phyloP scores from a whole-genome alignment of 192 early-diverging fungal genomes.

The Coemansia sp. region DNA sequence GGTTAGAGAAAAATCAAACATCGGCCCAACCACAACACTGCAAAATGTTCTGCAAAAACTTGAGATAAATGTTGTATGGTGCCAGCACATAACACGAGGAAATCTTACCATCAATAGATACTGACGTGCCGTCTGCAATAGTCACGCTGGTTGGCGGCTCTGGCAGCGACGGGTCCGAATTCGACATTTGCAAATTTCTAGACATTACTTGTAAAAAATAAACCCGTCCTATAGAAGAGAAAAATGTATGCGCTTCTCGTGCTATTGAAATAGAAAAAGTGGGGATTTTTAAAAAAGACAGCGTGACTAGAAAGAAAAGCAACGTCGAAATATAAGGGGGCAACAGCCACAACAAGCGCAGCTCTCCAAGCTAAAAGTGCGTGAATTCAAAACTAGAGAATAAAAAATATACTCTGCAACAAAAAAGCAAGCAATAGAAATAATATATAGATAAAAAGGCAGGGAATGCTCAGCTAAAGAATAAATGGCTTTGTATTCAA shows the following conservation, averaged over 20 bases:
- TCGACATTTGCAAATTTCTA: slow-evolving; percentile 22
- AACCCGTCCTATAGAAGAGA: not conserved
- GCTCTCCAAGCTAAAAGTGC: not conserved
- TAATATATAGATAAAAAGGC: not conserved
- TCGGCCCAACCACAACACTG: not conserved
- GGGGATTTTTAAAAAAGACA: not conserved
- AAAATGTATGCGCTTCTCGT: not conserved
- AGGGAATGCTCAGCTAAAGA: slow-evolving; percentile 1
- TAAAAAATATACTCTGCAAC: not conserved
- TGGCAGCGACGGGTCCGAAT: slow-evolving; percentile 43
- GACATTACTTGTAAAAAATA: slow-evolving; percentile 27
- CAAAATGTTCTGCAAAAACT: not conserved
- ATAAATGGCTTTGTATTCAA: not conserved
- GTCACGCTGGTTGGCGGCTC: slow-evolving; percentile 30
- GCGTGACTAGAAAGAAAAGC: not conserved
- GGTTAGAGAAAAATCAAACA: not conserved
- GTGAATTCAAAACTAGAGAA: slow-evolving; percentile 5
- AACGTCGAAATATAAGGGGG: slow-evolving; percentile 2
- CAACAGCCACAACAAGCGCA: not conserved
- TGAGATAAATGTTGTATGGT: slow-evolving; percentile 13
- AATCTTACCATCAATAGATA: slow-evolving; percentile 44
- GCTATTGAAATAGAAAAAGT: not conserved
- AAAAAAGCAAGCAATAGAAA: slow-evolving; percentile 1
- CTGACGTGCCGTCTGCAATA: slow-evolving; percentile 28
- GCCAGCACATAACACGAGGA: not conserved